These are phyloP conservation scores for Xylariaceae sp. DNA, from an alignment of 2,329 filamentous ascomycete genomes.

Conservation along the genomic window DNA sequence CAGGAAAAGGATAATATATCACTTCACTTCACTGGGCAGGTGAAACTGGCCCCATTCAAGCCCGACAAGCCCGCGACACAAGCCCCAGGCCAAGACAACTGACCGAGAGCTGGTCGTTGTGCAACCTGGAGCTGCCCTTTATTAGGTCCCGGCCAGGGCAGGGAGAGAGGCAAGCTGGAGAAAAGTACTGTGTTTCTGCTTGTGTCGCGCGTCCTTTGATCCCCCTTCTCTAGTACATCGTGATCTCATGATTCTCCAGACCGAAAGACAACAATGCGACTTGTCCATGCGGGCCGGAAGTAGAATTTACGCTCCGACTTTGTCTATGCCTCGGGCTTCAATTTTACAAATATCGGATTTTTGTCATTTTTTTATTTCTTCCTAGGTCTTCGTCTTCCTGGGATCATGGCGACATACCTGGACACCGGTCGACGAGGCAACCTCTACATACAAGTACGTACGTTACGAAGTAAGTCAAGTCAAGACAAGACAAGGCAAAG, in stretches of 20 bases:
- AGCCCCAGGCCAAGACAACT: not conserved
- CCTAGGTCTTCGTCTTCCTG: no score
- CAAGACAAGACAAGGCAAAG: no score
- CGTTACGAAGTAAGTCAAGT: no score
- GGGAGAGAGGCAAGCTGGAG: no score
- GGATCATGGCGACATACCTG: not conserved
- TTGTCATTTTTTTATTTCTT: not conserved
- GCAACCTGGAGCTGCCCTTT: not conserved
- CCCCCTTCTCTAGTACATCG: not conserved
- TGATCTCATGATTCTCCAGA: not conserved
- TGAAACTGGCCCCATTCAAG: not conserved
- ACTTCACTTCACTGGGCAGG: not conserved
- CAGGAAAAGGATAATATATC: not conserved
- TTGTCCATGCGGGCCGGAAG: not conserved
- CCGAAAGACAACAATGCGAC: not conserved
- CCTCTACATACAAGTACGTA: not conserved
- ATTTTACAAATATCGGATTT: not conserved
- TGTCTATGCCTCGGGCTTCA: not conserved
- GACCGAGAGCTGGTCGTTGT: not conserved
- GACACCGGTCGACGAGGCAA: not conserved
- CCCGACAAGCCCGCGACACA: not conserved
- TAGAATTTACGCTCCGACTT: not conserved
- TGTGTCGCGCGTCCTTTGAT: not conserved
- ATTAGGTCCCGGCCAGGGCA: no score
- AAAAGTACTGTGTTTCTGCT: not conserved